phyloP scores from a whole-genome alignment of 345 rosid genomes.

The Balakata baccata region DNA sequence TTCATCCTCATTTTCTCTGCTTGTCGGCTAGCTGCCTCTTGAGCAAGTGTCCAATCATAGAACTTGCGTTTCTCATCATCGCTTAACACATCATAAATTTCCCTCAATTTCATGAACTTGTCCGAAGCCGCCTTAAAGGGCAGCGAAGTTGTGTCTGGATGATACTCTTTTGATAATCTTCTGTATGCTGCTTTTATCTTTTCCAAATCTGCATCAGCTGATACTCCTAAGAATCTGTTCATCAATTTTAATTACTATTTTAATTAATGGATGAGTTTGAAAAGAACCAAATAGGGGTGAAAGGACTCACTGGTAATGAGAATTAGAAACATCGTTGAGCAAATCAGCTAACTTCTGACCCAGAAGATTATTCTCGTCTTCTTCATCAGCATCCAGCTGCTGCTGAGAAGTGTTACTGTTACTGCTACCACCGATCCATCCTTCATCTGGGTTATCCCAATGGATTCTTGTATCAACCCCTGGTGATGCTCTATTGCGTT shows the following conservation, averaged over 20 bases:
- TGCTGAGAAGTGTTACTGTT: slow-evolving; percentile 15
- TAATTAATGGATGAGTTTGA: background rate
- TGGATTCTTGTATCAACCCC: slow-evolving; percentile 93
- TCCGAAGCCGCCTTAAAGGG: slow-evolving; percentile 79
- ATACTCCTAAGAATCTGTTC: slow-evolving; percentile 71
- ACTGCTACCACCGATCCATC: slow-evolving; percentile 64
- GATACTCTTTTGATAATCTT: slow-evolving; percentile 82
- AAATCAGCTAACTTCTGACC: slow-evolving; percentile 66
- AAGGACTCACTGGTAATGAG: slow-evolving; percentile 78
- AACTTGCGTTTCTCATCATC: slow-evolving; percentile 60
- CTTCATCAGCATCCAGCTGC: slow-evolving; percentile 17
- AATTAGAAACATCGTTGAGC: slow-evolving; percentile 69
- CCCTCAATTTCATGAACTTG: slow-evolving; percentile 73
- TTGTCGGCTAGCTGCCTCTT: slow-evolving; percentile 77
- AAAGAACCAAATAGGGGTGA: background rate
- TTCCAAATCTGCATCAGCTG: slow-evolving; percentile 69
- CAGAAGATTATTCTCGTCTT: slow-evolving; percentile 38
- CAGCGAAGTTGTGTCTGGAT: slow-evolving; percentile 89
- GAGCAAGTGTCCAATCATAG: slow-evolving; percentile 91
- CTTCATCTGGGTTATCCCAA: slow-evolving; percentile 85
- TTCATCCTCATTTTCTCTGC: slow-evolving; percentile 73
- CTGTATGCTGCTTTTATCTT: slow-evolving; percentile 88
- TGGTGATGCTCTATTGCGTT: slow-evolving; percentile 42
- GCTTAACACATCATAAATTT: slow-evolving; percentile 63
- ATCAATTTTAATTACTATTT: background rate